Percentiles rank a stretch among this genome's conserved stretches.
These are phyloP conservation scores for Cudoniella acicularis DNA, from an alignment of 495 filamentous ascomycete genomes.

Conservation along the genomic window DNA sequence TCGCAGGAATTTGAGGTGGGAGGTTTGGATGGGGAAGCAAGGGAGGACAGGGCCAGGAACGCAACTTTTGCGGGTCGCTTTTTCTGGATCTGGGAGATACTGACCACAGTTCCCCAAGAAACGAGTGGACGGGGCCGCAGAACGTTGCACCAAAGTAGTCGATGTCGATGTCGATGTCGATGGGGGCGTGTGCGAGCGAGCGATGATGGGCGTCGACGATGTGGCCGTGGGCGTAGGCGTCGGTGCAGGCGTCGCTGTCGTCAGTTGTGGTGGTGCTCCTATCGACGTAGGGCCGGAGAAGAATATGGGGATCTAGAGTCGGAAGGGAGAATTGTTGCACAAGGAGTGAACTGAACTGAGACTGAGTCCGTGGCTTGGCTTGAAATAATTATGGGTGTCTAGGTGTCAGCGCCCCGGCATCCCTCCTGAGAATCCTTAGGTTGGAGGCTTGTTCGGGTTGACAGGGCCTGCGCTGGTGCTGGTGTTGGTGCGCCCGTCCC, in stretches of 20 bases:
- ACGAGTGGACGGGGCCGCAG: not conserved
- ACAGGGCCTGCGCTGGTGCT: too few species aligned
- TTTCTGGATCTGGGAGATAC: not conserved
- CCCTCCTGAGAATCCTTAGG: not conserved
- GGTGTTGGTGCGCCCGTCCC: too few species aligned
- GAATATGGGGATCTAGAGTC: not conserved
- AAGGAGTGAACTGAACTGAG: not conserved
- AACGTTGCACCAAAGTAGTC: not conserved
- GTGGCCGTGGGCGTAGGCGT: not conserved
- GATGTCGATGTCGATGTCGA: too few species aligned
- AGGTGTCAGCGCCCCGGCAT: too few species aligned
- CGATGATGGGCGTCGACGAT: not conserved
- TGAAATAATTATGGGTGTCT: not conserved
- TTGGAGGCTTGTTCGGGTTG: too few species aligned
- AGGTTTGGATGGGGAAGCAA: constrained; percentile 14
- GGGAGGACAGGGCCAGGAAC: constrained; percentile 12
- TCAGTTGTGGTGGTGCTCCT: too few species aligned
- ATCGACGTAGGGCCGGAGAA: too few species aligned
- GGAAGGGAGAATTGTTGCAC: not conserved
- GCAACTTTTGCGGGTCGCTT: constrained; percentile 5
- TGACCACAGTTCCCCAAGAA: not conserved
- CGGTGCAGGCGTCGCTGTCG: too few species aligned
- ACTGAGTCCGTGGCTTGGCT: not conserved
- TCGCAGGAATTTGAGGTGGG: constrained; percentile 1
- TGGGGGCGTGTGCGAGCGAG: not conserved